Evolutionary conservation across 1,284 basidiomycete genomes (phyloP).

Genomic region (Ustilago lituana): DNA sequence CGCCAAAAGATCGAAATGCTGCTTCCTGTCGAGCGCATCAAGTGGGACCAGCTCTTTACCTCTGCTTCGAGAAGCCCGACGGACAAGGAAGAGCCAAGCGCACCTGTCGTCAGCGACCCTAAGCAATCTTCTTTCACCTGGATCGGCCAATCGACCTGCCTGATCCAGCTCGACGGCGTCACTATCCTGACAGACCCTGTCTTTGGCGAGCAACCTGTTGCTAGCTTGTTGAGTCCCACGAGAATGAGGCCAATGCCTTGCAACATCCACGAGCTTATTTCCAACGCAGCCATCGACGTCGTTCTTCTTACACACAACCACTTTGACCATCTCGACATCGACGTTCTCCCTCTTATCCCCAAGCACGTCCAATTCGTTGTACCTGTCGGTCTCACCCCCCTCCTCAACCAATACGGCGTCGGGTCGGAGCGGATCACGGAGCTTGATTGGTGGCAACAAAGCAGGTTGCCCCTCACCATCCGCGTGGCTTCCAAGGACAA

Average conservation of each 20-base stretch:
- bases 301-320: constrained; percentile 70
- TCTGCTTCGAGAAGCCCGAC: background rate
- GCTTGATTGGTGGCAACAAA: constrained; percentile 66
- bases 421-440: constrained; percentile 47
- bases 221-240: constrained; percentile 68
- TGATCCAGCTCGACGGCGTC: constrained; percentile 70
- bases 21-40: constrained; percentile 49
- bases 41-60: constrained; percentile 39
- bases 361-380: constrained; percentile 57
- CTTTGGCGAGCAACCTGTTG: constrained; percentile 69
- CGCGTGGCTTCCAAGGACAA: constrained; percentile 14
- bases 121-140: constrained; percentile 51
- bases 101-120: constrained; percentile 2
- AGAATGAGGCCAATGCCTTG: constrained; percentile 69
- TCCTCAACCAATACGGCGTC: constrained; percentile 55
- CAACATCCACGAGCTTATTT: constrained; percentile 66
- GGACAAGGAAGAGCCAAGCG: no score
- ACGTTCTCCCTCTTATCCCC: constrained; percentile 50
- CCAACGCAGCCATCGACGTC: constrained; percentile 67
- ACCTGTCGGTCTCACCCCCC: constrained; percentile 54
- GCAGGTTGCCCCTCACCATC: constrained; percentile 12
- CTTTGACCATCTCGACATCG: constrained; percentile 62
- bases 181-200: constrained; percentile 71
- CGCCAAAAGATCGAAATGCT: constrained; percentile 39
- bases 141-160: constrained; percentile 63